phyloP scores from a whole-genome alignment of 495 filamentous ascomycete species.

The Rusavskia elegans region DNA sequence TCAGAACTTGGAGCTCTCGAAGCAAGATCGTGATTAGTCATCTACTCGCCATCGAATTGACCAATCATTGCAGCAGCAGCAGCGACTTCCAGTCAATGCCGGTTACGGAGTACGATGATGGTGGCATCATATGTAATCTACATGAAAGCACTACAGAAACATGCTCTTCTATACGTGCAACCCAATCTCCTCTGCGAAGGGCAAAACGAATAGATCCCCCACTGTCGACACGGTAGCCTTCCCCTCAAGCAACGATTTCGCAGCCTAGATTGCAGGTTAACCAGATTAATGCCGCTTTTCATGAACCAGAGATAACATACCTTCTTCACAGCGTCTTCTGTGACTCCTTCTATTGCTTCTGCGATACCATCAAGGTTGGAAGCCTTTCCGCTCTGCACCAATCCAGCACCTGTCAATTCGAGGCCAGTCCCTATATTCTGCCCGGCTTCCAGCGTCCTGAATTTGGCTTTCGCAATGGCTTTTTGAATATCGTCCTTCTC shows the following conservation, averaged over 20 bases:
- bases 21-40: no score
- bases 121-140: no score
- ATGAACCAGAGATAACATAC: conserved; percentile 37
- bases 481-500: conserved; percentile 77
- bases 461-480: conserved; percentile 85
- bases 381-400: conserved; percentile 65
- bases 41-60: no score
- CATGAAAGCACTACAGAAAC: no score
- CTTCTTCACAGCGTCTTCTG: conserved; percentile 68
- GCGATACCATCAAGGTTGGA: conserved; percentile 75
- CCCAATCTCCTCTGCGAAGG: conserved; percentile 85
- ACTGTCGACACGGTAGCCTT: conserved; percentile 81
- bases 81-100: no score
- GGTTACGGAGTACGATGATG: no score
- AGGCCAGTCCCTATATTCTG: conserved; percentile 54
- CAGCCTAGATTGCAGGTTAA: conserved; percentile 39
- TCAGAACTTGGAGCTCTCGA: no score
- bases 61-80: no score
- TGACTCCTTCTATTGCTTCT: conserved; percentile 65
- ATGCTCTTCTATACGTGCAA: conserved; percentile 60
- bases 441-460: conserved; percentile 71
- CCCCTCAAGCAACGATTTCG: conserved; percentile 67
- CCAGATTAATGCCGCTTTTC: not conserved
- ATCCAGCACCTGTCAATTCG: conserved; percentile 56
- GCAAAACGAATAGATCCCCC: conserved; percentile 75